Base-by-base conservation (phyloP, 306 rosid species). In the Prunus dulcis region DNA sequence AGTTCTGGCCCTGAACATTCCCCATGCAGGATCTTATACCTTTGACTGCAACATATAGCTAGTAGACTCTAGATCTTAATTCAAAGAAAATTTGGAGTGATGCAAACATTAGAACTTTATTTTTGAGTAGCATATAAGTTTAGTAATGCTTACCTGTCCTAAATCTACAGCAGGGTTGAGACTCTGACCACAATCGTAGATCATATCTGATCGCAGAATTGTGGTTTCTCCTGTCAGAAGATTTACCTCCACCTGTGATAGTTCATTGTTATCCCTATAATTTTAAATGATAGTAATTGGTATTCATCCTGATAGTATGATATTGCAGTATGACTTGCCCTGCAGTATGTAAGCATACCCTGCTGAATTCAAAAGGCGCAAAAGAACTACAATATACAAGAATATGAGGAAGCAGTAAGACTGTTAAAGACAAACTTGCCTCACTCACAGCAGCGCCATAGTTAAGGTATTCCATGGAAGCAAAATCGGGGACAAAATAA, bases 141-240 rank as follows among this genome's bases (percentile, higher is more conserved):
- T 20, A 56, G 51, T 43, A 58, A 13, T 22, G 61, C 63, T 71
- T 55, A 92, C 98, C 95, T 94, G 98, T 87, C 98, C 98, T 82
- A 95, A 85, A 88, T 95, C 97, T 72, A 95, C 96, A 18, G 96
- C 97, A 61, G 97, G 98, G 86, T 95, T 95, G 82, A 95, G 98
- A 86, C 93, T 88, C 85, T 88, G 96, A 74, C 97, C 98, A 77
- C 97, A 95, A 79, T 95, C 98, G 73, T 92, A 95, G 80, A 95
- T 69, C 51, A 95, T 89, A 85, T 95, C 97, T 3, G 92, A 75
- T 81, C 79, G 95, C 78, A 92, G 82, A 78, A 92, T 75, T 63
- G 79, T 86, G 78, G 97, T 92, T 85, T 82, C 92, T 71, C 98
- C 98, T 0, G 89, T 92, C 75, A 92, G 84, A 84, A 95, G 84